A percentile compares a stretch with the other conserved stretches of the same genome.
These are phyloP conservation scores for Wickerhamiella kurtzmanii DNA, from an alignment of 805 yeast species.

Conservation along the genomic window DNA sequence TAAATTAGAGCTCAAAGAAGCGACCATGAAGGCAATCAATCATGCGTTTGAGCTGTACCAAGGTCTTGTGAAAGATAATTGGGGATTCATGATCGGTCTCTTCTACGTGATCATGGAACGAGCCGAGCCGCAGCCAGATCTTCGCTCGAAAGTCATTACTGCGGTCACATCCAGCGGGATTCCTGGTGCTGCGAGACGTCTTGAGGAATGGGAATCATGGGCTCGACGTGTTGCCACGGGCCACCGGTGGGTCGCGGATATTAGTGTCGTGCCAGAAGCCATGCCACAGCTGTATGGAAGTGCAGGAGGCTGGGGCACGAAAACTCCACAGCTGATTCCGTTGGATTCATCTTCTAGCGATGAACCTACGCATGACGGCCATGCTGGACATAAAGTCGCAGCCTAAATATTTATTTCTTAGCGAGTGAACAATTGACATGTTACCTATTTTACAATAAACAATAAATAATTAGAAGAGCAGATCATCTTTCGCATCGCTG, in stretches of 20 bases:
- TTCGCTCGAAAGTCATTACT: neutral
- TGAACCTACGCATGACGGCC: no score
- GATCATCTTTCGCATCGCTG: conserved; percentile 21
- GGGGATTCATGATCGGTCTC: conserved; percentile 26
- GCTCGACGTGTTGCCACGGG: conserved; percentile 24
- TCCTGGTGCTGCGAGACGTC: conserved; percentile 4
- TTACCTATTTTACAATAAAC: no score
- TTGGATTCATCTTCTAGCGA: no score
- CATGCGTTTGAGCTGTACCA: conserved; percentile 21
- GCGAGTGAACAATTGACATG: no score
- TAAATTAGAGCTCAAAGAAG: conserved; percentile 6
- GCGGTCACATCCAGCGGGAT: conserved; percentile 1
- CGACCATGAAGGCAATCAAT: conserved; percentile 14
- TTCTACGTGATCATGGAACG: conserved; percentile 20
- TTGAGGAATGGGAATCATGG: conserved; percentile 26
- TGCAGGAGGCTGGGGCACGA: conserved; percentile 17
- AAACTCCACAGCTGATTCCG: neutral
- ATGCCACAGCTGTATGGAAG: conserved; percentile 11
- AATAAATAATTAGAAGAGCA: conserved; percentile 2
- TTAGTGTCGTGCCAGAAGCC: conserved; percentile 18
- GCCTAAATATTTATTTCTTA: no score
- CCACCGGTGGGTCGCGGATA: conserved; percentile 23
- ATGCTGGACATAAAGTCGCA: no score
- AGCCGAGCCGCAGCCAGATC: conserved; percentile 20
- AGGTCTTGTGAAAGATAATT: conserved; percentile 24